These are phyloP conservation scores for Lyophyllum atratum DNA, from an alignment of 768 basidiomycete species.

Conservation along the genomic window DNA sequence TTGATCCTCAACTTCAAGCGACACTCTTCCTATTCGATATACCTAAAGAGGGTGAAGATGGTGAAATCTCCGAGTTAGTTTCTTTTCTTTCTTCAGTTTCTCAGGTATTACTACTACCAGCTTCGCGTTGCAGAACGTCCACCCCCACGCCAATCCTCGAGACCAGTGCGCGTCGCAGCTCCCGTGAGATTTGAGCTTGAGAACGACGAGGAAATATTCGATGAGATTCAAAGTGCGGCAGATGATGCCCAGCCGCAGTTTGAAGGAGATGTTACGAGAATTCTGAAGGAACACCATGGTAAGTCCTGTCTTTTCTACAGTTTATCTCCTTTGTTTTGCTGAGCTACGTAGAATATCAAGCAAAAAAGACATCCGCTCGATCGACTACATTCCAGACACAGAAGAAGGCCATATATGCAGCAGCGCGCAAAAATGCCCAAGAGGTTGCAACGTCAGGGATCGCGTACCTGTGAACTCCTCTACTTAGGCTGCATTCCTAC, in stretches of 20 bases:
- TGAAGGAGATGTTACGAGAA: conserved; percentile 8
- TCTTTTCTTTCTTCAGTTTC: neutral
- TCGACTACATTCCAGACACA: conserved; percentile 29
- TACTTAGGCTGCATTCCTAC: neutral
- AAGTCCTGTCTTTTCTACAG: conserved; percentile 9
- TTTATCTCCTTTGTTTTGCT: conserved; percentile 3
- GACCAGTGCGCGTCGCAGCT: conserved; percentile 20
- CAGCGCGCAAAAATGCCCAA: conserved; percentile 32
- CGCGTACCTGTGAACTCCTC: conserved; percentile 28
- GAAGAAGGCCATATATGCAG: conserved; percentile 34
- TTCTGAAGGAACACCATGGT: conserved; percentile 18
- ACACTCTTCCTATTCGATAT: neutral
- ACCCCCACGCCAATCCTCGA: conserved; percentile 14
- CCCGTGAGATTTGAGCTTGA: conserved; percentile 14
- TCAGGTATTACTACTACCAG: neutral
- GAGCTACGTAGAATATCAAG: conserved; percentile 24
- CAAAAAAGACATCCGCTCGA: conserved; percentile 26
- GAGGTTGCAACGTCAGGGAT: conserved; percentile 29
- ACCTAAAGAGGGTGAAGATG: conserved; percentile 14
- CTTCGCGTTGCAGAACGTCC: neutral
- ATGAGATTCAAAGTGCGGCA: conserved; percentile 15
- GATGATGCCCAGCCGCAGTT: neutral
- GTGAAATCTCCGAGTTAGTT: conserved; percentile 25
- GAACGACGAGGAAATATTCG: conserved; percentile 17
- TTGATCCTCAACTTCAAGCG: no score